phyloP scores from a whole-genome alignment of 1,284 basidiomycete species.

The Leccinum subatratum region DNA sequence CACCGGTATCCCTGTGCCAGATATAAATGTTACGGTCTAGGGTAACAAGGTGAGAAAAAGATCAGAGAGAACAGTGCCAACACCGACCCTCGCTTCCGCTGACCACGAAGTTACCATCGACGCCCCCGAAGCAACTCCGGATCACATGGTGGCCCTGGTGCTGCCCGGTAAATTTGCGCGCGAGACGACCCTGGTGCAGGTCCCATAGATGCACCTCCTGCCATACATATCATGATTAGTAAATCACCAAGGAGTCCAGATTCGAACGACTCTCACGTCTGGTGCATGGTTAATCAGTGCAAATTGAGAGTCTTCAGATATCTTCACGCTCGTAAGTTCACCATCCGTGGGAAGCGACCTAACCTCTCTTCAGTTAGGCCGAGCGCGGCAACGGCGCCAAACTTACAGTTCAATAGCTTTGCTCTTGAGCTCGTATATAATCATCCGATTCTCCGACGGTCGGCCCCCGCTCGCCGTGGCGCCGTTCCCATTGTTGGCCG shows the following conservation, averaged over 20 bases:
- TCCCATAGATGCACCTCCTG: constrained; percentile 90
- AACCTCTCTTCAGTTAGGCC: constrained; percentile 15
- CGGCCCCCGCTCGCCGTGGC: constrained; percentile 37
- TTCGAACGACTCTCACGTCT: constrained; percentile 54
- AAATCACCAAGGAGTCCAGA: constrained; percentile 5
- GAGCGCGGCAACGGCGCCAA: constrained; percentile 14
- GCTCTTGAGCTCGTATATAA: constrained; percentile 70
- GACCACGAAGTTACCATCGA: constrained; percentile 82
- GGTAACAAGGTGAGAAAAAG: constrained; percentile 12
- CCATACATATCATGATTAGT: constrained; percentile 14
- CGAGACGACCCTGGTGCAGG: constrained; percentile 62
- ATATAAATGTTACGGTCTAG: constrained; percentile 87
- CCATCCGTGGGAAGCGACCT: constrained; percentile 68
- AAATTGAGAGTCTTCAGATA: constrained; percentile 83
- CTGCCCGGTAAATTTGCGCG: constrained; percentile 79
- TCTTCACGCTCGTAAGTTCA: constrained; percentile 83
- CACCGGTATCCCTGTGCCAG: constrained; percentile 87
- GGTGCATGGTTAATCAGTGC: constrained; percentile 85
- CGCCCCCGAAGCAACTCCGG: constrained; percentile 91
- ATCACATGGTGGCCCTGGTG: constrained; percentile 80
- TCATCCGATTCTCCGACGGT: constrained; percentile 57
- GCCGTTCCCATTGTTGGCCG: constrained; percentile 36
- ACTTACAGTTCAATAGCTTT: constrained; percentile 62
- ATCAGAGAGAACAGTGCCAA: constrained; percentile 1
- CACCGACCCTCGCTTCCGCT: constrained; percentile 89